Evolutionary conservation across 495 filamentous ascomycete species (phyloP).

Genomic region (Letharia lupina): DNA sequence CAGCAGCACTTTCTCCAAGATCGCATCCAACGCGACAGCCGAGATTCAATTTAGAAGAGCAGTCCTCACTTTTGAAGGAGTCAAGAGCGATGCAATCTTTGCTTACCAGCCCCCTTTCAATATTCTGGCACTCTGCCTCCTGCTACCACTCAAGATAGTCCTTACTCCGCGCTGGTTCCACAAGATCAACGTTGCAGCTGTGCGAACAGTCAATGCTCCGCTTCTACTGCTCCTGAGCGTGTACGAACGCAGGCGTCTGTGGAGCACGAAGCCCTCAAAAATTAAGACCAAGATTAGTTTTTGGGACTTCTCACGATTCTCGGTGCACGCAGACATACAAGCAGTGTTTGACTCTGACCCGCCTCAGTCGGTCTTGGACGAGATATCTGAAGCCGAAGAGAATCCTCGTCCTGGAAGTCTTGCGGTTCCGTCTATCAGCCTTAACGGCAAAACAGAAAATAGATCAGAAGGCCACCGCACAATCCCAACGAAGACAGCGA

Average conservation of each 20-base stretch:
- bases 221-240: conserved; percentile 52
- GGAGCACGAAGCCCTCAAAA: conserved; percentile 18
- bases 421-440: conserved; percentile 6
- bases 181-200: conserved; percentile 60
- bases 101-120: conserved; percentile 69
- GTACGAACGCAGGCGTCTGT: conserved; percentile 22
- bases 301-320: conserved; percentile 47
- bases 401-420: conserved; percentile 32
- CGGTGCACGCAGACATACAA: conserved; percentile 56
- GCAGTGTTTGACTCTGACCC: conserved; percentile 61
- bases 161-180: conserved; percentile 65
- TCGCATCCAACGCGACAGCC: conserved; percentile 54
- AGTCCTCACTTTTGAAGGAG: conserved; percentile 66
- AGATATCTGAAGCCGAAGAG: conserved; percentile 46
- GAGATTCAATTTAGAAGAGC: conserved; percentile 65
- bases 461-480: conserved; percentile 1
- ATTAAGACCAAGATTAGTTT: conserved; percentile 25
- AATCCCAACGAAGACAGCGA: conserved; percentile 9
- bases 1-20: conserved; percentile 59
- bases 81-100: conserved; percentile 66
- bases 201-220: conserved; percentile 57
- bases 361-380: conserved; percentile 47
- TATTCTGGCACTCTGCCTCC: conserved; percentile 53
- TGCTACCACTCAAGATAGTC: conserved; percentile 57
- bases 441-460: conserved; percentile 15